Base-by-base conservation (phyloP, 78 protist genomes). In the Planoprotostelium fungivorum region DNA sequence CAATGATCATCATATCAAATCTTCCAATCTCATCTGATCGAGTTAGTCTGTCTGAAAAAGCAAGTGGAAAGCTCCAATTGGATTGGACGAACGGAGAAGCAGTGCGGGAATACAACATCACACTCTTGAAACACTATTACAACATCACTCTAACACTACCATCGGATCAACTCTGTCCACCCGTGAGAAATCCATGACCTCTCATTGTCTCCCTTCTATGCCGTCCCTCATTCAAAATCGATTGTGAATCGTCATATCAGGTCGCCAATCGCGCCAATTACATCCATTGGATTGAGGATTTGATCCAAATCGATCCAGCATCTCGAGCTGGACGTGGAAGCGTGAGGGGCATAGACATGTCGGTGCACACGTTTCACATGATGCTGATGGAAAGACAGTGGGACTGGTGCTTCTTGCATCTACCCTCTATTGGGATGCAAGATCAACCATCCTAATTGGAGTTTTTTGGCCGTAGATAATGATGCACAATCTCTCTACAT, bases 331-430 rank as follows among this genome's bases (percentile, higher is more conserved):
- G 16, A 51, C 31, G 73, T 16, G 16, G 73, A 51, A 51, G 5
- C 73, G 16, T 51, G 16, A 5, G 73, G 5, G 5, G 73, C 73
- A 51, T 51, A 25, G 73, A 51, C 73, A 51, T 51, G 73, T 51
- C 5, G 16, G 73, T 16, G 73, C 73, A 51, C 73, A 51, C 73
- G 16, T 51, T 51, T 51, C 31, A 51, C 5, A 51, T 51, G n/a
- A n/a, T n/a, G n/a, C n/a, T n/a, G n/a, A n/a, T n/a, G n/a, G 0
- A 38, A 5, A 84, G 1, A n/a, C n/a, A 91, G 90, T 28, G 94
- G 94, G 0, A 89, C 92, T n/a, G 94, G 94, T 38, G 89, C 94
- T 35, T 89, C 91, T 0, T 92, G 94, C 88, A 92, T 92, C 31
- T 89, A 89, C 37, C 94, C 94, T 34, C 35, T 92, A 63, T 37